phyloP scores from a whole-genome alignment of 2,329 filamentous ascomycete species.

The Talaromyces sp. region DNA sequence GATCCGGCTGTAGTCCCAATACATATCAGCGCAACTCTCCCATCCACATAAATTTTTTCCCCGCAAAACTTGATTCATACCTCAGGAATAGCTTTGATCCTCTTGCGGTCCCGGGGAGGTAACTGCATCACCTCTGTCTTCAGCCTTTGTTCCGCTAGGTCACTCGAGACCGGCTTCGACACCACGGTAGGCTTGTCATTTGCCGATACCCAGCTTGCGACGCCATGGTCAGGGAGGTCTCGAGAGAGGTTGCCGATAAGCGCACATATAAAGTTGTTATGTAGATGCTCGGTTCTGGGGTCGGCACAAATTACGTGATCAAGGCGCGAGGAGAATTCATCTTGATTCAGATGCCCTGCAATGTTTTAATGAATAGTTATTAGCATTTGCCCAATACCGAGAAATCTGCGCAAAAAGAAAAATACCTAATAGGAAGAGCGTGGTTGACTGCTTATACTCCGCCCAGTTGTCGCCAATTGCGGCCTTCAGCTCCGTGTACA shows the following conservation, averaged over 20 bases:
- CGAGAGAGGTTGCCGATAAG: slow-evolving; percentile 58
- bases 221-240: slow-evolving; percentile 60
- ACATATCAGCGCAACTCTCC: not conserved
- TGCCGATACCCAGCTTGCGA: slow-evolving; percentile 62
- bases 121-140: slow-evolving; percentile 64
- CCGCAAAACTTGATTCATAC: slow-evolving; percentile 29
- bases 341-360: slow-evolving; percentile 57
- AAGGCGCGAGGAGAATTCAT: slow-evolving; percentile 56
- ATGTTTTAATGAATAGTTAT: not conserved
- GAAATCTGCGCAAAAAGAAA: not conserved
- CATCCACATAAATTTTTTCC: not conserved
- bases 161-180: slow-evolving; percentile 52
- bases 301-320: slow-evolving; percentile 54
- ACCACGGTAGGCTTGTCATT: slow-evolving; percentile 52
- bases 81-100: slow-evolving; percentile 54
- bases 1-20: slow-evolving; percentile 32
- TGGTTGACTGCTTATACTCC: slow-evolving; percentile 58
- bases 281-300: slow-evolving; percentile 54
- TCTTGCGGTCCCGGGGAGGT: slow-evolving; percentile 56
- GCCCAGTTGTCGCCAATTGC: slow-evolving; percentile 59
- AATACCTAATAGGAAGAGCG: slow-evolving; percentile 56
- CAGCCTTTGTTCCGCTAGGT: slow-evolving; percentile 60
- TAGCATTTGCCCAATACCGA: not conserved
- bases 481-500: slow-evolving; percentile 60
- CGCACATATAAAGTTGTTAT: slow-evolving; percentile 60